Percentiles rank a stretch among this genome's conserved stretches.
phyloP scores from a whole-genome alignment of 306 rosid species.

The Trichosanthes truncata region DNA sequence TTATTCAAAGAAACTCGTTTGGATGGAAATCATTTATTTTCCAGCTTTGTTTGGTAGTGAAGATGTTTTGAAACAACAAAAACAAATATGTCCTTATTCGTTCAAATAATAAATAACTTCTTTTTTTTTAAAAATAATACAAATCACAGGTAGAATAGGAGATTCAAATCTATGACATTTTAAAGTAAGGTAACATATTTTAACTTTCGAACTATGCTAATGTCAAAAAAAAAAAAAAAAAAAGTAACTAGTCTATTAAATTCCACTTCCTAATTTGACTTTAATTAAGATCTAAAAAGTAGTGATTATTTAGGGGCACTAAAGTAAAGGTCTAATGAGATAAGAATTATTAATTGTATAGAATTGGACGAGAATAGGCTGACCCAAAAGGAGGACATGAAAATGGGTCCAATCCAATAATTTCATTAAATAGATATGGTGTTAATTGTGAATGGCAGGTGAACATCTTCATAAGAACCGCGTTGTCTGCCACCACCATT shows the following conservation, averaged over 20 bases:
- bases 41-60: background rate
- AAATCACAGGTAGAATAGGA: too few species aligned
- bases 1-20: too few species aligned
- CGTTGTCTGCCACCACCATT: constrained; percentile 5
- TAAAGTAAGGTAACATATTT: too few species aligned
- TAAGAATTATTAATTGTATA: background rate
- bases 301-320: background rate
- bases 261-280: background rate
- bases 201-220: background rate
- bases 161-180: too few species aligned
- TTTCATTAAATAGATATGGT: background rate
- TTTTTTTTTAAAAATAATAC: too few species aligned
- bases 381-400: background rate
- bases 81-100: too few species aligned
- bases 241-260: background rate
- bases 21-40: background rate
- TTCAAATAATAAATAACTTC: too few species aligned
- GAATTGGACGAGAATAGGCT: background rate
- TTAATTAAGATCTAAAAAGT: background rate
- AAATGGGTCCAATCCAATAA: constrained; percentile 1
- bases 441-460: background rate
- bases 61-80: too few species aligned
- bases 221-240: background rate
- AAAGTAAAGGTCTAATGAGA: background rate
- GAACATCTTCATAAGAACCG: background rate